phyloP scores from a whole-genome alignment of 257 asterid species.

The Capsicum pubescens region DNA sequence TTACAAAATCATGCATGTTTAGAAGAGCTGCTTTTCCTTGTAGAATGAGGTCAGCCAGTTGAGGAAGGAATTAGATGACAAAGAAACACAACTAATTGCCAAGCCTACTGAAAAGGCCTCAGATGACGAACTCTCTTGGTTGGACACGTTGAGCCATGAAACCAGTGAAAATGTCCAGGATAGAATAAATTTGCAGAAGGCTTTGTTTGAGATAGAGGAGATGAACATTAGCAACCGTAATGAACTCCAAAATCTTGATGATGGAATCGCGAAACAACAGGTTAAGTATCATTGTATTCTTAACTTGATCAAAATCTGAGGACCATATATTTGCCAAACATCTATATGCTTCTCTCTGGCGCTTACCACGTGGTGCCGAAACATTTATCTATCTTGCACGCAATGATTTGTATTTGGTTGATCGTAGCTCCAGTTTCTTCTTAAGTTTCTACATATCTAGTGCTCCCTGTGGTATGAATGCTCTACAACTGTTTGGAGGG shows the following conservation, averaged over 20 bases:
- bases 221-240: slow-evolving; percentile 82
- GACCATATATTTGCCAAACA: slow-evolving; percentile 12
- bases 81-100: slow-evolving; percentile 78
- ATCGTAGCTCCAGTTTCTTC: neutral
- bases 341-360: slow-evolving; percentile 7
- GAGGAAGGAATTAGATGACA: slow-evolving; percentile 85
- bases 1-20: slow-evolving; percentile 23
- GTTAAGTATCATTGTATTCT: slow-evolving; percentile 39
- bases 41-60: slow-evolving; percentile 83
- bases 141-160: slow-evolving; percentile 83
- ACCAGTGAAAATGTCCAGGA: slow-evolving; percentile 96
- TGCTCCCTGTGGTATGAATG: neutral
- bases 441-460: neutral
- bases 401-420: slow-evolving; percentile 18
- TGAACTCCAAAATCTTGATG: slow-evolving; percentile 89
- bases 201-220: slow-evolving; percentile 87
- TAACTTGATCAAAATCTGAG: neutral
- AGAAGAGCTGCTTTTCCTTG: slow-evolving; percentile 33
- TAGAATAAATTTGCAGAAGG: slow-evolving; percentile 92
- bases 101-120: slow-evolving; percentile 71
- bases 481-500: neutral
- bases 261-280: slow-evolving; percentile 84
- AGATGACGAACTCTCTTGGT: slow-evolving; percentile 73
- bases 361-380: neutral
- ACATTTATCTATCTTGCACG: slow-evolving; percentile 4